Evolutionary conservation across 495 filamentous ascomycete genomes (phyloP), one percentile per base, ranked within the genome.

Genomic region (Aspergillus carlsbadensis): DNA sequence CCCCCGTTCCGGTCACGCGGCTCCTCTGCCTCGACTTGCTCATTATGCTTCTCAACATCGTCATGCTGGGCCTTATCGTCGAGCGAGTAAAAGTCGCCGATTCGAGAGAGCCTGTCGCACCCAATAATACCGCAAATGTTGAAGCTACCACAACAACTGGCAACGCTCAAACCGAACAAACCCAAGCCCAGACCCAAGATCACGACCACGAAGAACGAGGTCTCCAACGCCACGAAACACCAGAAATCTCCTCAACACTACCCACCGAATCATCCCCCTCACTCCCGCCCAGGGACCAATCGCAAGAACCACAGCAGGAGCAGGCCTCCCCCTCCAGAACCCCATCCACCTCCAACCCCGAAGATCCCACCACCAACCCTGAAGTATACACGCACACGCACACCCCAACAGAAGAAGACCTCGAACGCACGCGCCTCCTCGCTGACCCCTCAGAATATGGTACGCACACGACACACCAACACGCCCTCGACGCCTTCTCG

Each of bases 61-160:
- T 91, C 26, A 89, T 92, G 81, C 66, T 96, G 52, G 83, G 84
- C 3, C 82, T 91, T 21, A 82, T 87, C 60, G 76, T 88, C 47
- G 86, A 93, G 67, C 79, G 83, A 45, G 84, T 88, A 49, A 82
- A 78, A 58, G 73, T 65, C n/a, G 67, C 60, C 6, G 72, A 60
- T 21, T 55, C 57, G 6, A 57, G 52, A 10, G 39, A 29, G 8
- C 26, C 26, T 29, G 26, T 8, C 8, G 26, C 26, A n/a, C n/a
- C n/a, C n/a, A n/a, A n/a, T 8, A 29, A 34, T 5, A 10, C 52
- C 20, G 24, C 54, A 22, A 15, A 35, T 18, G 31, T n/a, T n/a
- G n/a, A n/a, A n/a, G n/a, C 55, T 20, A 37, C 24, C 8, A 4
- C 55, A 3, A 42, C 42, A 13, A 49, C 54, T 18, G 52, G 49